These are phyloP conservation scores for Globisporangium spinosum DNA, from an alignment of 352 stramenopile genomes.

Conservation along the genomic window DNA sequence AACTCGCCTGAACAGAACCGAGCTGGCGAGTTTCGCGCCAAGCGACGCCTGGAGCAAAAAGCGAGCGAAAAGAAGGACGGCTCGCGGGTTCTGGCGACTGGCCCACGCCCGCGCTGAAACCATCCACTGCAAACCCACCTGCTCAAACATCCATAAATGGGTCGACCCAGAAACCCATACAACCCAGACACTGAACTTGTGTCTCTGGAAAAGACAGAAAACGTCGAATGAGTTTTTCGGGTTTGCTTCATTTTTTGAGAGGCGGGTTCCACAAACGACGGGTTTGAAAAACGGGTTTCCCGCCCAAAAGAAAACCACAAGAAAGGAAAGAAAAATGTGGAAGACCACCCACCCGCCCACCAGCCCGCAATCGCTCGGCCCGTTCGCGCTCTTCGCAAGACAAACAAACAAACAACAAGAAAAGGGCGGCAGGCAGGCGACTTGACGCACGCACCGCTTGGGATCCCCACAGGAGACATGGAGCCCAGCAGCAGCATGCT, in stretches of 20 bases:
- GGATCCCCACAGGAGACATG: conserved; percentile 13
- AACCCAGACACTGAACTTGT: not conserved
- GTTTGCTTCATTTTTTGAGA: not conserved
- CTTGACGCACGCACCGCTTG: conserved; percentile 11
- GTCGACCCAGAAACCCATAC: not conserved
- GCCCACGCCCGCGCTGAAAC: not conserved
- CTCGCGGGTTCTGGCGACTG: not conserved
- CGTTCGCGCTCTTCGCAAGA: not conserved
- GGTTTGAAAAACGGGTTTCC: not conserved
- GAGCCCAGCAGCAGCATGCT: conserved; percentile 11
- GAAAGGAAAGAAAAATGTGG: not conserved
- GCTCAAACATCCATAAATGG: not conserved
- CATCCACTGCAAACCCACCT: not conserved
- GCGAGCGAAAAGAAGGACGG: not conserved
- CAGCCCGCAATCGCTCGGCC: not conserved
- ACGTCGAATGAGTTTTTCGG: not conserved
- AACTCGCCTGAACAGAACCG: too few relatives aligned
- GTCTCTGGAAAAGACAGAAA: not conserved
- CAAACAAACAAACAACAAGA: conserved; percentile 12
- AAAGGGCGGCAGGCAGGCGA: conserved; percentile 10
- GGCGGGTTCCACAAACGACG: not conserved
- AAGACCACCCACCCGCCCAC: not conserved
- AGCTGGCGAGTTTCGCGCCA: too few relatives aligned
- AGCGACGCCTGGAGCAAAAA: not conserved
- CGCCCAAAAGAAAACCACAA: not conserved